Evolutionary conservation across 2,329 filamentous ascomycete species (phyloP).

Genomic region (Amphichorda felina): DNA sequence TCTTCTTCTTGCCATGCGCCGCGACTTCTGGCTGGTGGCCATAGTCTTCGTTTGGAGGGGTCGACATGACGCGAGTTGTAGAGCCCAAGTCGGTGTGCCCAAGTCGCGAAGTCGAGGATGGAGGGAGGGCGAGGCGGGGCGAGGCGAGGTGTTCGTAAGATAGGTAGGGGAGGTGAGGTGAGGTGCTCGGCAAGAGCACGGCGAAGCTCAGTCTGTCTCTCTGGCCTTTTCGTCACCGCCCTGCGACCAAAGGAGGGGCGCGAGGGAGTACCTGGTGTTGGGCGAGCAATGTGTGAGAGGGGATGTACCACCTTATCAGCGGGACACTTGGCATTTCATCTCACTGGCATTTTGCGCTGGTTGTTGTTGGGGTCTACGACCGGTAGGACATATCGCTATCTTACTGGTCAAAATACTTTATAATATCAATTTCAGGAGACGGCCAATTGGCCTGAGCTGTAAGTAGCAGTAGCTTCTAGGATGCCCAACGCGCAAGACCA

Average conservation of each 20-base stretch:
- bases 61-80: conserved; percentile 34
- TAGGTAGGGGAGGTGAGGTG: not conserved
- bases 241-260: conserved; percentile 3
- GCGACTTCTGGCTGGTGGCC: conserved; percentile 25
- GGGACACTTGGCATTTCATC: too few relatives aligned
- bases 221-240: conserved; percentile 7
- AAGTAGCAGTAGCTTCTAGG: too few relatives aligned
- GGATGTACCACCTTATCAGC: too few relatives aligned
- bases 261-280: conserved; percentile 1
- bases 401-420: too few relatives aligned
- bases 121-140: conserved; percentile 1
- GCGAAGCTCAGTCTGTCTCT: conserved; percentile 1
- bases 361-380: too few relatives aligned
- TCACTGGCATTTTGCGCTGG: too few relatives aligned
- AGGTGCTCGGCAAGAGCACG: conserved; percentile 3
- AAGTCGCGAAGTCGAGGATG: conserved; percentile 2
- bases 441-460: too few relatives aligned
- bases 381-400: too few relatives aligned
- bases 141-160: not conserved
- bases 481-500: too few relatives aligned
- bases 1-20: conserved; percentile 64
- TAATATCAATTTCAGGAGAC: too few relatives aligned
- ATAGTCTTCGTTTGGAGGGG: conserved; percentile 42
- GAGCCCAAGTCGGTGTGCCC: conserved; percentile 3
- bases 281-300: too few relatives aligned